Evolutionary conservation across 2,329 filamentous ascomycete species (phyloP).

Genomic region (Iodosphaeria phyllophila): DNA sequence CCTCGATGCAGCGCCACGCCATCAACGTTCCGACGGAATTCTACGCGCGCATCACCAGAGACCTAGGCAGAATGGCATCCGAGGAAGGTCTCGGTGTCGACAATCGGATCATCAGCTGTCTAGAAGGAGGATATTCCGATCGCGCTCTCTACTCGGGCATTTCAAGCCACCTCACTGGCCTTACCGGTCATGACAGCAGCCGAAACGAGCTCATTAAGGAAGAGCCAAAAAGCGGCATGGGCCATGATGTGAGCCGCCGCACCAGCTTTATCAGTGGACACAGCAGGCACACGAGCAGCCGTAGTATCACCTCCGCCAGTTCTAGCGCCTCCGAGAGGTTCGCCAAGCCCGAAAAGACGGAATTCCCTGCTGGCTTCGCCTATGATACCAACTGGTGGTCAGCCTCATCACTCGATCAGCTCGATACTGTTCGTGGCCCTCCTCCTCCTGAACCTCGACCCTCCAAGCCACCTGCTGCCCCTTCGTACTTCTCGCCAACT

Average conservation of each 20-base stretch:
- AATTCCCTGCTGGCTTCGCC: slow-evolving; percentile 16
- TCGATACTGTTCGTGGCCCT: slow-evolving; percentile 41
- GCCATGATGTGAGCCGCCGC: slow-evolving; percentile 37
- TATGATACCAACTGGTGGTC: slow-evolving; percentile 63
- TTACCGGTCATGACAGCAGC: slow-evolving; percentile 38
- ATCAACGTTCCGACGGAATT: slow-evolving; percentile 96
- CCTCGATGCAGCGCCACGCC: slow-evolving; percentile 86
- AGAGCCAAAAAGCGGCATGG: too few relatives aligned
- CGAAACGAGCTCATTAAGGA: slow-evolving; percentile 17
- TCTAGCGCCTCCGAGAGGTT: too few relatives aligned
- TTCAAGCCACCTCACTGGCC: slow-evolving; percentile 72
- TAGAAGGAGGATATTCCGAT: slow-evolving; percentile 94
- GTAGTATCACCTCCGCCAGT: slow-evolving; percentile 13
- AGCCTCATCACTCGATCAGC: slow-evolving; percentile 40
- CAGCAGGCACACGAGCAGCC: slow-evolving; percentile 4
- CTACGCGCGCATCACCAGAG: slow-evolving; percentile 76
- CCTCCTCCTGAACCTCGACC: slow-evolving; percentile 28
- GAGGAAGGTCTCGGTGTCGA: slow-evolving; percentile 64
- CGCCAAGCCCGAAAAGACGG: too few relatives aligned
- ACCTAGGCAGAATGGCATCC: slow-evolving; percentile 64
- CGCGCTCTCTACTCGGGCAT: slow-evolving; percentile 76
- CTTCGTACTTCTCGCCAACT: slow-evolving; percentile 74
- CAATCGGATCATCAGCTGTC: slow-evolving; percentile 75
- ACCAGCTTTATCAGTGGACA: slow-evolving; percentile 18
- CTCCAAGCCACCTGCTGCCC: slow-evolving; percentile 33